Evolutionary conservation across 768 basidiomycete genomes (phyloP), one percentile per base, ranked within the genome.

Genomic region (Auriscalpium orientale): DNA sequence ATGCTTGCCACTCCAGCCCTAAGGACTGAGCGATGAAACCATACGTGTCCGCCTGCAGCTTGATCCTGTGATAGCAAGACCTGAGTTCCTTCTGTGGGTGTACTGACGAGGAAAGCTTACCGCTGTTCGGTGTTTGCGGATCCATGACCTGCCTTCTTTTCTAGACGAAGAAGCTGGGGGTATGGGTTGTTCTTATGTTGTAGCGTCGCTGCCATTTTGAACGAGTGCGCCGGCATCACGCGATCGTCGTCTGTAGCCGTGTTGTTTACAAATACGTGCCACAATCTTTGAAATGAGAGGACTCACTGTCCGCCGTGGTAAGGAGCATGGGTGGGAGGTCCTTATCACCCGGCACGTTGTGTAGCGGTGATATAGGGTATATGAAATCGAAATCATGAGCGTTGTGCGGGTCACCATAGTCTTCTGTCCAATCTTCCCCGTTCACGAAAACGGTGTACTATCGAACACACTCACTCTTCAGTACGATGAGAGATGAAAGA

Each of bases 331-430:
- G 81, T 1, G 91, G 91, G 46, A 88, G 71, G 6, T 74, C 68
- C 66, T 75, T 81, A 61, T 79, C 72, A 47, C 72, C 73, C 43
- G 84, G 77, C n/a, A 92, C 75, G 60, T 87, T 92, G 68, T 93
- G 90, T 28, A 93, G 64, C 0, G 91, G 90, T 10, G 90, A 92
- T 57, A 88, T 79, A 2, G 83, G 84, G 66, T 81, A 76, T 61
- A 91, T 89, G 72, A 88, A 91, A 71, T 93, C 91, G 62, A 93
- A 93, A 60, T 89, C 89, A 11, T 83, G 74, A 3, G 89, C 76
- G 56, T 84, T 75, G 62, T 87, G 81, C 3, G 90, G 85, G 64
- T 87, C 72, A 15, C 90, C 90, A 55, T 86, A 92, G 68, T 92
- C 90, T 22, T 83, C 78, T 2, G 78, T 82, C 90, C 90, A 93